These are phyloP conservation scores for Ganoderma meredithae DNA, from an alignment of 1,284 basidiomycete genomes.

Conservation along the genomic window DNA sequence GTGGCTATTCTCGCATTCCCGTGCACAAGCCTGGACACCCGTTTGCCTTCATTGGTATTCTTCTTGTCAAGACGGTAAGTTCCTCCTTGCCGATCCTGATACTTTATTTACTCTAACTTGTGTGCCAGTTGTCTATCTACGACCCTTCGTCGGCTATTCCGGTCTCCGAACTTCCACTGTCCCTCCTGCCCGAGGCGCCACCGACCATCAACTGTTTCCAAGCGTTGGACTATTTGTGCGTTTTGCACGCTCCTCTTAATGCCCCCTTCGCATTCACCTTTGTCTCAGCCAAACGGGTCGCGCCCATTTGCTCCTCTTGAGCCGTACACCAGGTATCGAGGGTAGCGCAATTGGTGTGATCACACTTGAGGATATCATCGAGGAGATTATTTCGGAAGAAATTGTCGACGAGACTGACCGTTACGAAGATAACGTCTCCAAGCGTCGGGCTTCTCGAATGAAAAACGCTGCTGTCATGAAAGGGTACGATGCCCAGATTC, in stretches of 20 bases:
- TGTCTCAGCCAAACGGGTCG: conserved; percentile 89
- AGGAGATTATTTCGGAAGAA: conserved; percentile 90
- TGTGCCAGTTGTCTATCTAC: conserved; percentile 83
- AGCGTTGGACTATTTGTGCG: conserved; percentile 85
- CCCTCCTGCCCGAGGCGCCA: conserved; percentile 91
- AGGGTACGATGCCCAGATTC: conserved; percentile 55
- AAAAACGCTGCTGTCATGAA: conserved; percentile 84
- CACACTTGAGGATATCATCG: conserved; percentile 83
- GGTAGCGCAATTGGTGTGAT: conserved; percentile 87
- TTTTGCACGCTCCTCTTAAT: not conserved
- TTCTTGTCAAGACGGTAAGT: conserved; percentile 84
- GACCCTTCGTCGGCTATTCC: conserved; percentile 85
- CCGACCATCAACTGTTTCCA: conserved; percentile 90
- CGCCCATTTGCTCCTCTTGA: conserved; percentile 91
- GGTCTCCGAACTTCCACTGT: conserved; percentile 77
- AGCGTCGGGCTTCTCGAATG: conserved; percentile 71
- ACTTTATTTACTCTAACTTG: not conserved
- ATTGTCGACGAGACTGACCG: conserved; percentile 92
- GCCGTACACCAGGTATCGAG: conserved; percentile 79
- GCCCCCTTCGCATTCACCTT: not conserved
- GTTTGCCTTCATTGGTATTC: conserved; percentile 84
- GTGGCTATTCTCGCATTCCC: conserved; percentile 95
- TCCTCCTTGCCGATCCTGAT: not conserved
- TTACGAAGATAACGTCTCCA: conserved; percentile 86
- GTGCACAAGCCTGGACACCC: conserved; percentile 83